Conservation (phyloP, 2,329 filamentous ascomycete genomes). For the Pestalotiopsis sp. region DNA sequence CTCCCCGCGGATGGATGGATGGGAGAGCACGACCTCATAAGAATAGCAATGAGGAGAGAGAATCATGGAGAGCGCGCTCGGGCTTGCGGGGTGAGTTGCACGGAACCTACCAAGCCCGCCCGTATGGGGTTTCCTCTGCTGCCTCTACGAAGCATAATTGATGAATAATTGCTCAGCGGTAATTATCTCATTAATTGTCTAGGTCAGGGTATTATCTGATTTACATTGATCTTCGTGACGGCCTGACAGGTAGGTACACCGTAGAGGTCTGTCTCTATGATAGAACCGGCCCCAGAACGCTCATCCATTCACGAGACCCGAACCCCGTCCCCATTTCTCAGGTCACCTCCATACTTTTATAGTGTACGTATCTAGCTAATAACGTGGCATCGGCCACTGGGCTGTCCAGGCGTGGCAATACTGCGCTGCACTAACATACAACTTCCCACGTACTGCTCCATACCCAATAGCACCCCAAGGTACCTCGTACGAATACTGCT, state of each 20-base stretch:
- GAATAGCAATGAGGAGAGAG: background rate
- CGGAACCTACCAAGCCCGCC: background rate
- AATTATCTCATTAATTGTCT: too few relatives aligned
- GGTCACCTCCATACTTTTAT: background rate
- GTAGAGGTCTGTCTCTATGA: too few relatives aligned
- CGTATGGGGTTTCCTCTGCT: background rate
- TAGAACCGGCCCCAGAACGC: too few relatives aligned
- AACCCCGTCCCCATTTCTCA: background rate
- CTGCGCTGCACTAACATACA: background rate
- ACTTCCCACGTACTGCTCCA: background rate
- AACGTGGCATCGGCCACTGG: constrained; percentile 1
- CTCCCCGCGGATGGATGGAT: background rate
- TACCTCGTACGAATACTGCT: background rate
- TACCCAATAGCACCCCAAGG: background rate
- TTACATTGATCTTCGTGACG: too few relatives aligned
- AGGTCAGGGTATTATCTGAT: too few relatives aligned
- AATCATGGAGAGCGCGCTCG: background rate
- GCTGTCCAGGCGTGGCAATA: background rate
- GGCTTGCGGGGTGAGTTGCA: background rate
- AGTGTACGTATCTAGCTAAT: background rate
- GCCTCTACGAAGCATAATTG: too few relatives aligned
- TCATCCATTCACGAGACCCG: background rate
- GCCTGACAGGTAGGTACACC: too few relatives aligned
- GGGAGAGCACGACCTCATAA: background rate
- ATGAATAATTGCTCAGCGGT: too few relatives aligned